Evolutionary conservation across 257 asterid species (phyloP), one percentile per base, ranked within the genome.

Genomic region (Gentiana dahurica): DNA sequence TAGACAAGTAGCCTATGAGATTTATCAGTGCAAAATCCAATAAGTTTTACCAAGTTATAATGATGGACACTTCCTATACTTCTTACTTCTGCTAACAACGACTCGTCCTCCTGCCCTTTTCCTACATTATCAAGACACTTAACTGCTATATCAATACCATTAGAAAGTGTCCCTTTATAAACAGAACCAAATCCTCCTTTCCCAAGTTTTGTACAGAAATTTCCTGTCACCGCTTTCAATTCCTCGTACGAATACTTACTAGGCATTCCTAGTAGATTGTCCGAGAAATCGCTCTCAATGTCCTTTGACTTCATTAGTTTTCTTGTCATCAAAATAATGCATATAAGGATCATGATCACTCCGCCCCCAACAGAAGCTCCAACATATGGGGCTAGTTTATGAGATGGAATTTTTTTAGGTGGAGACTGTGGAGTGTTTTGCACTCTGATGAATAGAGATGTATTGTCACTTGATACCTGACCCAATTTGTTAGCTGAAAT

Each of bases 1-100:
- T 78, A 81, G 0, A 72, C 85, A 11, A 81, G 77, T 35, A 81
- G 38, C n/a, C 89, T 74, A 10, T 78, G 81, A 5, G 63, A 54
- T 4, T 75, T 74, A 55, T 76, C 81, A 0, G 72, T 62, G 68
- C 89, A 75, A 41, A 71, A 76, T 5, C 89, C 89, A 32, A 69
- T 39, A 60, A 81, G 45, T 36, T 77, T 75, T 68, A 76, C 83
- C 12, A 81, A 49, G 59, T 81, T 72, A 8, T 75, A 56, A 66
- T 81, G 89, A 15, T 70, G 68, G 5, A 70, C 56, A 49, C 71
- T 56, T 5, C 76, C 71, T 11, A 65, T 61, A 12, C 62, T 34
- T 24, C 44, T 53, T n/a, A 61, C 72, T 55, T 71, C 72, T 3
- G 32, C 62, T 24, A 61, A 39, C 43, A 66, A 71, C 45, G 63